These are phyloP conservation scores for Zygosaccharomyces pseudobailii DNA, from an alignment of 1,139 yeast species.

Conservation along the genomic window DNA sequence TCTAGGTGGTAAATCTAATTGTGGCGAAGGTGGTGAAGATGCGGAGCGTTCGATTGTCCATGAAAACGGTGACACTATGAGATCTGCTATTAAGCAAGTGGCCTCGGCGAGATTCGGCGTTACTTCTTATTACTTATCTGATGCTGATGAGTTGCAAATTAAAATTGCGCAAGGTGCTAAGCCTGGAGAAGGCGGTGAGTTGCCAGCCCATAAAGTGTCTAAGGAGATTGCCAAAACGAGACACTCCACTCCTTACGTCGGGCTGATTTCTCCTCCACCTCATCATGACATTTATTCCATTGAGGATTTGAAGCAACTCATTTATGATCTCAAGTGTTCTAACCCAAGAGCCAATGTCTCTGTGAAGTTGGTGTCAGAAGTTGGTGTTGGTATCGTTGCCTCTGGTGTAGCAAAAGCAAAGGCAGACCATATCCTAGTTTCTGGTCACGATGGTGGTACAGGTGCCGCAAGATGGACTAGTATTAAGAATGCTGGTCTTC, in stretches of 20 bases:
- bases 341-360: constrained; percentile 97
- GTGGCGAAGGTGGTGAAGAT: constrained; percentile 99
- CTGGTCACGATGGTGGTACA: constrained; percentile 99
- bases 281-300: constrained; percentile 98
- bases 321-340: constrained; percentile 93
- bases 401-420: constrained; percentile 99
- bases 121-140: constrained; percentile 87
- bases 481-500: constrained; percentile 93
- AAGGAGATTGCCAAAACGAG: constrained; percentile 88
- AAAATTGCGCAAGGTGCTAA: constrained; percentile 99
- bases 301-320: constrained; percentile 94
- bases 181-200: constrained; percentile 99
- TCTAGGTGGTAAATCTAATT: constrained; percentile 93
- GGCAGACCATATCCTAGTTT: constrained; percentile 90
- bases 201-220: constrained; percentile 92
- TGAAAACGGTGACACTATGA: constrained; percentile 92
- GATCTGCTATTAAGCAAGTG: constrained; percentile 95
- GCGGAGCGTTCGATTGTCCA: constrained; percentile 78
- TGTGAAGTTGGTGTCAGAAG: constrained; percentile 93
- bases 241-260: constrained; percentile 96
- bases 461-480: constrained; percentile 99
- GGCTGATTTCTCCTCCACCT: constrained; percentile 96
- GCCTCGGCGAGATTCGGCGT: constrained; percentile 99
- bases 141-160: constrained; percentile 95
- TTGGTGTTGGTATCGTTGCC: constrained; percentile 98